Percentiles rank a stretch among this genome's conserved stretches.
These are phyloP conservation scores for Chlamydomonas incerta DNA, from an alignment of 139 green algal species.

Conservation along the genomic window DNA sequence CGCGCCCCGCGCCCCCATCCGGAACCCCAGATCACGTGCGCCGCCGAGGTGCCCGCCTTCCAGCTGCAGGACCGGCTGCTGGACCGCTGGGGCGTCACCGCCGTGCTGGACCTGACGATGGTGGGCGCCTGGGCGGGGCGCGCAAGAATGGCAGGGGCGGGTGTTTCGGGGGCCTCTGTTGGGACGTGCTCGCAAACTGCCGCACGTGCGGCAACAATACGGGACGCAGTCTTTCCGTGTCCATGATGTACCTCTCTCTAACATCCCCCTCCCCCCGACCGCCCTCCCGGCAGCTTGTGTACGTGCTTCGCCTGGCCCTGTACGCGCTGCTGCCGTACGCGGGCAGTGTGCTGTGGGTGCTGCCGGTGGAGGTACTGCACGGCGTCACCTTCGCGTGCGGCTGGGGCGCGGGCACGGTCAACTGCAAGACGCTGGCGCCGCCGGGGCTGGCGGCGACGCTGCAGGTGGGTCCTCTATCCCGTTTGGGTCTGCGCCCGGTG, in stretches of 20 bases:
- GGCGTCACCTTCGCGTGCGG: constrained; percentile 66
- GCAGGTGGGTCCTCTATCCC: too few relatives aligned
- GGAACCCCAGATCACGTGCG: constrained; percentile 49
- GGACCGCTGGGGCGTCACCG: constrained; percentile 16
- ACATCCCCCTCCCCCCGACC: too few relatives aligned
- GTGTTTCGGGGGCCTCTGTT: too few relatives aligned
- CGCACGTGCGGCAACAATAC: too few relatives aligned
- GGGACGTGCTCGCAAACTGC: too few relatives aligned
- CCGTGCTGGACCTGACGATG: constrained; percentile 41
- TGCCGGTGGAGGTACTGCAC: constrained; percentile 68
- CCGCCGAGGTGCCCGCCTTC: constrained; percentile 63
- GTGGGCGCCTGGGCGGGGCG: background rate
- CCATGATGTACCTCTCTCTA: too few relatives aligned
- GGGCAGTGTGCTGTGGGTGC: constrained; percentile 55
- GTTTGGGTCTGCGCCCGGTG: background rate
- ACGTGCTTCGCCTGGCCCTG: constrained; percentile 54
- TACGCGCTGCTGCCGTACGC: constrained; percentile 54
- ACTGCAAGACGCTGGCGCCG: constrained; percentile 55
- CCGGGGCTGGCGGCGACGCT: constrained; percentile 53
- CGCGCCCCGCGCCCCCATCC: too few relatives aligned
- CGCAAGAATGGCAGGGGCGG: too few relatives aligned
- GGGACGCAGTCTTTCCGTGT: too few relatives aligned
- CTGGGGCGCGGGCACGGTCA: constrained; percentile 60
- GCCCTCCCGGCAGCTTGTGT: constrained; percentile 9
- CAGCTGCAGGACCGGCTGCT: constrained; percentile 53